Base-by-base conservation (phyloP, 108 stramenopile genomes). In the Skeletonema potamos region DNA sequence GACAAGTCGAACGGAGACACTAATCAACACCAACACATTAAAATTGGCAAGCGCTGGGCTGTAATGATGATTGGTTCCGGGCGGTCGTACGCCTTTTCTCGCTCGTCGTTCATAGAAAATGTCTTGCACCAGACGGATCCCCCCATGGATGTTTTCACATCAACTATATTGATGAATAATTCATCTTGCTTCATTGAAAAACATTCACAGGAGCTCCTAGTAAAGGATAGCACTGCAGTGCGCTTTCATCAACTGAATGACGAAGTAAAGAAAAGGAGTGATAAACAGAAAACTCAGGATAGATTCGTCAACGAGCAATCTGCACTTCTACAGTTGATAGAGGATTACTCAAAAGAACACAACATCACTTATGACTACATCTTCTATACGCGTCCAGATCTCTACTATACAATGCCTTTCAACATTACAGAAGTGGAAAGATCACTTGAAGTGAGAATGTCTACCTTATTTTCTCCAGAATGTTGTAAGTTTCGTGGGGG, bases 31-130 rank as follows among this genome's bases (percentile, higher is more conserved):
- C n/a, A n/a, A n/a, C n/a, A n/a, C n/a, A n/a, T n/a, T n/a, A n/a
- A n/a, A n/a, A n/a, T n/a, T n/a, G n/a, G n/a, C n/a, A 58, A 68
- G 57, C 66, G 66, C 1, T 67, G 66, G 66, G 66, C 66, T n/a
- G 66, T 67, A n/a, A 67, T 67, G 66, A 56, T 67, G 66, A 56
- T 67, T 56, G 66, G 66, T 32, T 41, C 24, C 11, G 66, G 17
- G n/a, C 66, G 66, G 15, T 7, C 54, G 0, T 67, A 67, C 13
- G 28, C 54, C 11, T 67, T 67, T 44, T 26, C 66, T 17, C 66
- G 28, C 17, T 20, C 44, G 0, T 57, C 66, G 9, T 67, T 67
- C 56, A 18, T 67, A 5, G 0, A 34, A 18, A 67, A 67, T 39
- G 66, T 67, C 29, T 39, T 67, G 17, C 54, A 56, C 1, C 66